phyloP scores from a whole-genome alignment of 345 rosid species.

The Mercurialis annua region DNA sequence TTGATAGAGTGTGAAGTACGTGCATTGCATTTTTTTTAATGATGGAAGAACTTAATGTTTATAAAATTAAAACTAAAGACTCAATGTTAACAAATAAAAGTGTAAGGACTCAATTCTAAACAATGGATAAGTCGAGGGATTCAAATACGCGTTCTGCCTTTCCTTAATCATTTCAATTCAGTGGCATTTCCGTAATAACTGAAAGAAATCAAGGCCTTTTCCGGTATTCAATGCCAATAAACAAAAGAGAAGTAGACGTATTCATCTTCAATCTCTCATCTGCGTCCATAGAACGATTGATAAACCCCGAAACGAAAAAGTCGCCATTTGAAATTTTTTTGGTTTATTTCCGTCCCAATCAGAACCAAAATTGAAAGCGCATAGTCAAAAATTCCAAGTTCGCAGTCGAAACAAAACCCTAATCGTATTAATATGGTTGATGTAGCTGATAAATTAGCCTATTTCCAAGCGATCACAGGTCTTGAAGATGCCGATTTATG shows the following conservation, averaged over 20 bases:
- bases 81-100: too few species aligned
- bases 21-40: too few species aligned
- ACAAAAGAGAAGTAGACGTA: conserved; percentile 5
- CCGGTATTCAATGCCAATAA: not conserved
- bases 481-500: conserved; percentile 88
- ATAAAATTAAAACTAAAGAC: too few species aligned
- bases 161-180: too few species aligned
- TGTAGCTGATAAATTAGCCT: conserved; percentile 77
- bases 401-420: not conserved
- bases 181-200: not conserved
- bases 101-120: too few species aligned
- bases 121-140: too few species aligned
- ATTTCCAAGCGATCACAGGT: conserved; percentile 93
- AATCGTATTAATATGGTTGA: conserved; percentile 51
- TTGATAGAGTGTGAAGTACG: too few species aligned
- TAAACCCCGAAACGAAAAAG: conserved; percentile 2
- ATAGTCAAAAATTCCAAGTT: not conserved
- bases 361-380: not conserved
- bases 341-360: too few species aligned
- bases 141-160: too few species aligned
- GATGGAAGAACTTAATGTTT: too few species aligned
- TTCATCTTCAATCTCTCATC: not conserved
- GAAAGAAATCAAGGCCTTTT: not conserved
- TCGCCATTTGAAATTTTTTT: too few species aligned
- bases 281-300: not conserved